Evolutionary conservation across 169 alveolate species (phyloP).

Genomic region (Plasmodium vinckei): DNA sequence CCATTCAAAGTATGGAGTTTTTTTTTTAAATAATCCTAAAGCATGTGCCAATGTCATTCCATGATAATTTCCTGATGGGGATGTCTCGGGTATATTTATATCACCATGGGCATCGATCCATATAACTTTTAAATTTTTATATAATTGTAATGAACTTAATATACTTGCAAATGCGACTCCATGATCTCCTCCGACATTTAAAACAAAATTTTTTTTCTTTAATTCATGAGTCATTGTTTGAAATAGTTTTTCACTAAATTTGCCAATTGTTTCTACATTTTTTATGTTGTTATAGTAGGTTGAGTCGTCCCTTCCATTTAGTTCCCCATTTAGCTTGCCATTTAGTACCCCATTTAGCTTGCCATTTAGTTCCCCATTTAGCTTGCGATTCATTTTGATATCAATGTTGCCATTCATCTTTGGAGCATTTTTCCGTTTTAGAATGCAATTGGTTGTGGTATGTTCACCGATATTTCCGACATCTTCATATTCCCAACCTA

Average conservation of each 20-base stretch:
- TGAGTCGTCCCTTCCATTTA: not conserved
- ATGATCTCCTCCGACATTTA: constrained; percentile 85
- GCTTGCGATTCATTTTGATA: too few relatives aligned
- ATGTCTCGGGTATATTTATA: constrained; percentile 80
- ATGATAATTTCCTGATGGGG: constrained; percentile 82
- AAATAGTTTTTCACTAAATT: constrained; percentile 35
- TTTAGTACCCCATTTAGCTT: not conserved
- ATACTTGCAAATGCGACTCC: constrained; percentile 81
- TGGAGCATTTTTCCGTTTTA: too few relatives aligned
- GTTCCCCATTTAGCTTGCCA: not conserved
- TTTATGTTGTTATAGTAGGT: constrained; percentile 37
- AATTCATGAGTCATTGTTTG: constrained; percentile 37
- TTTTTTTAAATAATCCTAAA: constrained; percentile 77
- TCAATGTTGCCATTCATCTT: too few relatives aligned
- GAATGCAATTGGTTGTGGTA: too few relatives aligned
- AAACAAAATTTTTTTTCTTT: constrained; percentile 70
- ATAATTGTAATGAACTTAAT: constrained; percentile 59
- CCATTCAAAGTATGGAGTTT: constrained; percentile 78
- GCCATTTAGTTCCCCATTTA: not conserved
- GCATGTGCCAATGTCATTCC: constrained; percentile 84
- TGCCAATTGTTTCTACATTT: constrained; percentile 31
- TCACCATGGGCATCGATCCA: constrained; percentile 89
- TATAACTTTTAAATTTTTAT: constrained; percentile 75
- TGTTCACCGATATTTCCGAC: constrained; percentile 24
- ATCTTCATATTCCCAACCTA: constrained; percentile 63